phyloP scores from a whole-genome alignment of 257 asterid genomes.

The Scutellaria minor region DNA sequence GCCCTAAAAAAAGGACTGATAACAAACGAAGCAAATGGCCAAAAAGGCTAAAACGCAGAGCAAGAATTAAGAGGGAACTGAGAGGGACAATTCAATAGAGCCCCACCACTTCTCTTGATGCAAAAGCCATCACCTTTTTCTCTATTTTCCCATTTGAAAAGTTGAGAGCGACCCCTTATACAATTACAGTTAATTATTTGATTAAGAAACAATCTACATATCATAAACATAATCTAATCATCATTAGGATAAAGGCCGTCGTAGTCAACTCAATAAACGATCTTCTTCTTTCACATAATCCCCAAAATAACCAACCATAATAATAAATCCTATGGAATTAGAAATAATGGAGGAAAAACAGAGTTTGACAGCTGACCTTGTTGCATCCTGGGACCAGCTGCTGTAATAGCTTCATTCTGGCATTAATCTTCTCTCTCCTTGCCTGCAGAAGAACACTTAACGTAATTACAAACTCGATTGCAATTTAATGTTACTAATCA shows the following conservation, averaged over 20 bases:
- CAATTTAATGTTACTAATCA: slow-evolving; percentile 32
- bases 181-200: slow-evolving; percentile 22
- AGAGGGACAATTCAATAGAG: slow-evolving; percentile 48
- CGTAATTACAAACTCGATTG: slow-evolving; percentile 30
- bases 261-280: slow-evolving; percentile 24
- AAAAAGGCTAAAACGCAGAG: slow-evolving; percentile 44
- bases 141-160: slow-evolving; percentile 42
- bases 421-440: slow-evolving; percentile 98
- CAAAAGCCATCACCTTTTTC: slow-evolving; percentile 53
- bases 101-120: slow-evolving; percentile 62
- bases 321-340: slow-evolving; percentile 11
- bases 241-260: slow-evolving; percentile 21
- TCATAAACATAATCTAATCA: slow-evolving; percentile 27
- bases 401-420: slow-evolving; percentile 90
- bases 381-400: slow-evolving; percentile 99
- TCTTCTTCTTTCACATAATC: slow-evolving; percentile 20
- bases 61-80: slow-evolving; percentile 44
- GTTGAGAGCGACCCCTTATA: slow-evolving; percentile 50
- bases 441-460: slow-evolving; percentile 56
- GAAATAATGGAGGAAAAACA: slow-evolving; percentile 25
- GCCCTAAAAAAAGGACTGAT: slow-evolving; percentile 38
- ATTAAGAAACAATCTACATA: slow-evolving; percentile 28
- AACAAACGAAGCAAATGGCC: slow-evolving; percentile 43
- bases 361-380: slow-evolving; percentile 70
- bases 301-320: slow-evolving; percentile 22